Evolutionary conservation across 768 basidiomycete species (phyloP).

Genomic region (Hericium coralloides): DNA sequence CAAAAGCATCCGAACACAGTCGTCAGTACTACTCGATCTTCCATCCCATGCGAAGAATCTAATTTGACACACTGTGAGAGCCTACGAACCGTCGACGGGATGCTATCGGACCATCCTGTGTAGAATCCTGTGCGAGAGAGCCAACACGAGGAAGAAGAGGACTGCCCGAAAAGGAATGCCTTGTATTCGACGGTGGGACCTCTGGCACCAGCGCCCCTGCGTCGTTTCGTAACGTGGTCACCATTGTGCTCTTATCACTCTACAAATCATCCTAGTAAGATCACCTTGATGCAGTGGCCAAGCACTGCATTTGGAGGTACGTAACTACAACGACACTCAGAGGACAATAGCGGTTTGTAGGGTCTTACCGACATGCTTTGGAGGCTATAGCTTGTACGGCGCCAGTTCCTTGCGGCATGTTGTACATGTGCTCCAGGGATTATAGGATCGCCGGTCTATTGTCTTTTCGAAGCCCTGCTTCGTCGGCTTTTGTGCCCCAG

Average conservation of each 20-base stretch:
- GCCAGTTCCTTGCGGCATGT: background rate
- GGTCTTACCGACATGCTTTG: background rate
- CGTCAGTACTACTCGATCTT: too few relatives aligned
- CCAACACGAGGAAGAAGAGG: background rate
- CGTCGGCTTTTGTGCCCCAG: background rate
- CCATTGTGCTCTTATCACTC: background rate
- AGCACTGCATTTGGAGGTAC: background rate
- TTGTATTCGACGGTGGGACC: background rate
- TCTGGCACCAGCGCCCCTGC: background rate
- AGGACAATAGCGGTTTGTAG: background rate
- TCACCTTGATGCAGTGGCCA: background rate
- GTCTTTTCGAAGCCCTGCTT: background rate
- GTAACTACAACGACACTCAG: background rate
- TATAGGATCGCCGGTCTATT: background rate
- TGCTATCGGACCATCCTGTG: too few relatives aligned
- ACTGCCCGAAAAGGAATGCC: background rate
- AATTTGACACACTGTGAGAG: too few relatives aligned
- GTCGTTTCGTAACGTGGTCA: too few relatives aligned
- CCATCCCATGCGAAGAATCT: too few relatives aligned
- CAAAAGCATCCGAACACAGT: too few relatives aligned
- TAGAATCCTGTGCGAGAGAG: too few relatives aligned
- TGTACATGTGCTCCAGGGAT: background rate
- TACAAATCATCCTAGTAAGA: background rate
- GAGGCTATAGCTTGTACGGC: background rate
- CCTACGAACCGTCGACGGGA: too few relatives aligned